Evolutionary conservation across 2,329 filamentous ascomycete genomes (phyloP), one percentile per base, ranked within the genome.

Genomic region (Exophiala sp.): DNA sequence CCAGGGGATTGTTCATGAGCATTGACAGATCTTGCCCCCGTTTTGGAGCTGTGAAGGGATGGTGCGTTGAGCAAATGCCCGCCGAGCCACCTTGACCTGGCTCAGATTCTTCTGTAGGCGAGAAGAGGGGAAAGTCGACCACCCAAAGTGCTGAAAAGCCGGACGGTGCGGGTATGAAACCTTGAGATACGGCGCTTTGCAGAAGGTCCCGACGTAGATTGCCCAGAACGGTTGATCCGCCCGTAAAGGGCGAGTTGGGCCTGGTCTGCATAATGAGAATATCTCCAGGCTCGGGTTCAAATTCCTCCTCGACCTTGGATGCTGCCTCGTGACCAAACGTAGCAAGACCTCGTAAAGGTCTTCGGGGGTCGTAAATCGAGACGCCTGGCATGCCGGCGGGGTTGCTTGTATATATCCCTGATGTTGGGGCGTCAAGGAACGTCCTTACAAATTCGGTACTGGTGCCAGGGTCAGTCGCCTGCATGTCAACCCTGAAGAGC

Each of bases 11-110:
- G 0, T 78, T 84, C 35, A 84, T 76, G 1, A 97, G 81, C 0
- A 89, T 72, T 36, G 90, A 85, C 12, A 95, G 80, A 66, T 97
- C 91, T 3, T 76, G 74, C 0, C 79, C 70, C 0, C 83, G 83
- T 34, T 88, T 83, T 0, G 94, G 94, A 0, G 94, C 89, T 0
- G 94, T 99, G 72, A 99, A 99, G 0, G 94, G 94, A 68, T 99
- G 94, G 66, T 99, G 94, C 0, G 91, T 96, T 1, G 92, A 86
- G 8, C 86, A 84, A 64, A 97, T 84, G 3, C 91, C 91, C 0
- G 91, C 84, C 1, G 77, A 71, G 14, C 91, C 91, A 49, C 89
- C 90, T 72, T 97, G 91, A 1, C 90, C 90, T 0, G 88, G 88
- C 43, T 88, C 75, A 10, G 80, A 76, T 47, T 79, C 83, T 48